A percentile compares a stretch with the other conserved stretches of the same genome.
phyloP scores from a whole-genome alignment of 1,284 basidiomycete species.

The Ceratobasidium sp. region DNA sequence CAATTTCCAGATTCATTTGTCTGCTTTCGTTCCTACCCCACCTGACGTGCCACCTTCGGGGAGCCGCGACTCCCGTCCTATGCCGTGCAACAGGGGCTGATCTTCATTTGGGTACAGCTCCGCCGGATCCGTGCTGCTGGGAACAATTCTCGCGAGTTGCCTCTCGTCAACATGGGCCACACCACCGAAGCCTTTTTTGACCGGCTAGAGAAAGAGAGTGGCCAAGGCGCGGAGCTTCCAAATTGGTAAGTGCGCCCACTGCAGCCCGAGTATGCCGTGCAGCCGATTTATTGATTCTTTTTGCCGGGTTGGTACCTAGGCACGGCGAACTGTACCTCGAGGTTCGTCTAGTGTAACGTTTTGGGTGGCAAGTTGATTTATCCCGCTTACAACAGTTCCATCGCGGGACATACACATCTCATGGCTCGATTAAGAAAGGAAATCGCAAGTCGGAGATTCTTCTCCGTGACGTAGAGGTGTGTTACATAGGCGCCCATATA shows the following conservation, averaged over 20 bases:
- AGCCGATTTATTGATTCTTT: neutral
- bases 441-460: constrained; percentile 95
- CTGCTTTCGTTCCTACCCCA: neutral
- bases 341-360: constrained; percentile 55
- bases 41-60: constrained; percentile 3
- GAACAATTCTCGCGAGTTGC: constrained; percentile 80
- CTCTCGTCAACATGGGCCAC: constrained; percentile 83
- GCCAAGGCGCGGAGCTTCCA: constrained; percentile 76
- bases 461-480: constrained; percentile 80
- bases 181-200: constrained; percentile 91
- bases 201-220: constrained; percentile 69
- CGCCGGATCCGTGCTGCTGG: constrained; percentile 85
- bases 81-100: constrained; percentile 3
- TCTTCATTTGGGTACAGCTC: constrained; percentile 58
- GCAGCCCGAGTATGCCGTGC: neutral
- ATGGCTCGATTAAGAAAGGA: constrained; percentile 92
- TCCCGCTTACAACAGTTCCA: constrained; percentile 64
- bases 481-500: constrained; percentile 50
- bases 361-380: neutral
- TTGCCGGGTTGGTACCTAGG: constrained; percentile 52
- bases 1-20: neutral
- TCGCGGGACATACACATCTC: constrained; percentile 80
- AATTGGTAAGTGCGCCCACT: constrained; percentile 73
- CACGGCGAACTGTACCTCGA: constrained; percentile 92
- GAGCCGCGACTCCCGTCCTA: neutral